These are phyloP conservation scores for Effrenium voratum DNA, from an alignment of 73 alveolate genomes.

Conservation along the genomic window DNA sequence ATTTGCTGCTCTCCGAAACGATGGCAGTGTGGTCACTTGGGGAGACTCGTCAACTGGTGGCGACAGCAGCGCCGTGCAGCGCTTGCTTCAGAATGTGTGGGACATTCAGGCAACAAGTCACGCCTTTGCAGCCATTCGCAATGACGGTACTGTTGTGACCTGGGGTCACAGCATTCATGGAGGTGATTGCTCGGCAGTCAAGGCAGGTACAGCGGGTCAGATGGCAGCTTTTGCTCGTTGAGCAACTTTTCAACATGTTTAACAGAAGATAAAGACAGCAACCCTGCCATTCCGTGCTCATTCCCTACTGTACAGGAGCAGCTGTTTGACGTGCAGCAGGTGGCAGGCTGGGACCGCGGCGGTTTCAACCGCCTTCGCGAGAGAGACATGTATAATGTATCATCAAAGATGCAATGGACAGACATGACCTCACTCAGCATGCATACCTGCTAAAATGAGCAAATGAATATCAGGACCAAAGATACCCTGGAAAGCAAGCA, in stretches of 20 bases:
- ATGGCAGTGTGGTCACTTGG: constrained; percentile 2
- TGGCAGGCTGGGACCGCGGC: background rate
- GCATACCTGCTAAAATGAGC: too few species aligned
- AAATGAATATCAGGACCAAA: too few species aligned
- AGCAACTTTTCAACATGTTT: background rate
- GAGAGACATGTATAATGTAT: too few species aligned
- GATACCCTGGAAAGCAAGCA: too few species aligned
- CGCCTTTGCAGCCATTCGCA: background rate
- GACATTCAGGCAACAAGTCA: background rate
- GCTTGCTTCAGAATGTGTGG: background rate
- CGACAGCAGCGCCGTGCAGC: background rate
- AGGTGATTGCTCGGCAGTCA: background rate
- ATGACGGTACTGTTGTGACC: background rate
- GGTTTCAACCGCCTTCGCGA: background rate
- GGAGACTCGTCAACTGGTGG: constrained; percentile 1
- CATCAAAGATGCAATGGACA: too few species aligned
- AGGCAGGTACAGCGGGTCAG: background rate
- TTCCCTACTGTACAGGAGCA: constrained; percentile 17
- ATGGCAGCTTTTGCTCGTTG: background rate
- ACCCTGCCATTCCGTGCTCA: background rate
- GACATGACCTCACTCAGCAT: too few species aligned
- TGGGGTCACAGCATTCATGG: constrained; percentile 29
- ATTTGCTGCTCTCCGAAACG: background rate
- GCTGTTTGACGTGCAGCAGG: constrained; percentile 18
- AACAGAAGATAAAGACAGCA: background rate